Evolutionary conservation across 768 basidiomycete genomes (phyloP).

Genomic region (Stropharia rugosoannulata): DNA sequence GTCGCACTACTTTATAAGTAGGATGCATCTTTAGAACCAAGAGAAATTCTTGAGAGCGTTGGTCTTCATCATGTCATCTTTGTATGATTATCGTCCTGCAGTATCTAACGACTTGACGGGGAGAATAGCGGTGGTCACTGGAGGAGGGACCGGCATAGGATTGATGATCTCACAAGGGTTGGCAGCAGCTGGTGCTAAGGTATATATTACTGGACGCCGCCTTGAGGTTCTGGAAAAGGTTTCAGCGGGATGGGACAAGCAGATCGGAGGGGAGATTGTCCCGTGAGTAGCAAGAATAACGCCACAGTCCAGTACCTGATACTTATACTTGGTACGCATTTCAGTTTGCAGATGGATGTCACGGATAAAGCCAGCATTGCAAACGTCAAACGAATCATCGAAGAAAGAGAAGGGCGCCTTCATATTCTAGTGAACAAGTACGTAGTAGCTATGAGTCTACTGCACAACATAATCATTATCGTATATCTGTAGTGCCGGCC

Average conservation of each 20-base stretch:
- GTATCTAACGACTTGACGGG: constrained; percentile 52
- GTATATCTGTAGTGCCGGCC: constrained; percentile 57
- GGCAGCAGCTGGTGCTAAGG: constrained; percentile 75
- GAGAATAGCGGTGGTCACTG: constrained; percentile 55
- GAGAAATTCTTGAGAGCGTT: too few relatives aligned
- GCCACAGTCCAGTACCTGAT: background rate
- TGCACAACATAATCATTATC: too few relatives aligned
- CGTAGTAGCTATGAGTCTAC: background rate
- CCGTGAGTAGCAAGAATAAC: constrained; percentile 41
- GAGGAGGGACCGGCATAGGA: constrained; percentile 53
- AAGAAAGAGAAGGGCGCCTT: constrained; percentile 63
- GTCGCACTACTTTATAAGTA: too few relatives aligned
- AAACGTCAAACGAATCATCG: constrained; percentile 49
- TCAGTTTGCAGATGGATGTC: constrained; percentile 68
- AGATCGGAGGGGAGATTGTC: constrained; percentile 51
- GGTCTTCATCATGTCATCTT: background rate
- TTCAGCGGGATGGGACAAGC: constrained; percentile 44
- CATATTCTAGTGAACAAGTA: constrained; percentile 87
- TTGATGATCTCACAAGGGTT: constrained; percentile 72
- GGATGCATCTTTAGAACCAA: too few relatives aligned
- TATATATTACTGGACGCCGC: constrained; percentile 77
- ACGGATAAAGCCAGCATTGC: constrained; percentile 69
- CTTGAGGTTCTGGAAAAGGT: constrained; percentile 61
- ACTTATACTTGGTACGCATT: background rate
- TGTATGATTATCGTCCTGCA: constrained; percentile 28